Conservation (phyloP, 768 basidiomycete species). For the Epithele typhae region DNA sequence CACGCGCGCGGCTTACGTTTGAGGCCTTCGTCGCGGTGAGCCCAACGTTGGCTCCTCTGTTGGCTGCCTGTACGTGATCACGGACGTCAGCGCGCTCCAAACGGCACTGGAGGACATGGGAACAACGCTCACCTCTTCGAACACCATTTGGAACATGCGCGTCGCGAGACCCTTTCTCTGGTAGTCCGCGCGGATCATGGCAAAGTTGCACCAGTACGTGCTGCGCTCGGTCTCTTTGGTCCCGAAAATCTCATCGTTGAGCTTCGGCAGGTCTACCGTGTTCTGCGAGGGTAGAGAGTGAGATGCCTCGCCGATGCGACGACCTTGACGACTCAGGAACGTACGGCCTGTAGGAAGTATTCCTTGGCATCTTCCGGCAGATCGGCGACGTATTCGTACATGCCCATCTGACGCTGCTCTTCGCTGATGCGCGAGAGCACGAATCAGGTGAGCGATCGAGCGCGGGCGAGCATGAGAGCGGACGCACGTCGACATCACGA, state of each 20-base stretch:
- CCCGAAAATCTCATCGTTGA: conserved; percentile 3
- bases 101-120: too few relatives aligned
- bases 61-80: too few relatives aligned
- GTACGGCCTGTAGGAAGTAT: too few relatives aligned
- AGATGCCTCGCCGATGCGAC: not conserved
- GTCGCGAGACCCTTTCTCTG: conserved; percentile 12
- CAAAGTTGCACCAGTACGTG: conserved; percentile 16
- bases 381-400: conserved; percentile 4
- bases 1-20: too few relatives aligned
- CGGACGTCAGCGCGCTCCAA: too few relatives aligned
- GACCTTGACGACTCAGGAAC: too few relatives aligned
- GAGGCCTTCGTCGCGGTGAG: too few relatives aligned
- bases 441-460: not conserved
- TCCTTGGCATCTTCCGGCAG: too few relatives aligned
- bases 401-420: conserved; percentile 9
- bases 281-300: conserved; percentile 2
- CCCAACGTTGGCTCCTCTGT: too few relatives aligned
- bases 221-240: conserved; percentile 5
- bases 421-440: conserved; percentile 1
- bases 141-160: conserved; percentile 11
- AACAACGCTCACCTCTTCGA: too few relatives aligned
- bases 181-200: conserved; percentile 13
- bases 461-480: not conserved
- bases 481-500: conserved; percentile 1
- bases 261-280: conserved; percentile 6